Percentiles rank a stretch among this genome's conserved stretches.
These are phyloP conservation scores for Suillus sp. DNA, from an alignment of 768 basidiomycete genomes.

Conservation along the genomic window DNA sequence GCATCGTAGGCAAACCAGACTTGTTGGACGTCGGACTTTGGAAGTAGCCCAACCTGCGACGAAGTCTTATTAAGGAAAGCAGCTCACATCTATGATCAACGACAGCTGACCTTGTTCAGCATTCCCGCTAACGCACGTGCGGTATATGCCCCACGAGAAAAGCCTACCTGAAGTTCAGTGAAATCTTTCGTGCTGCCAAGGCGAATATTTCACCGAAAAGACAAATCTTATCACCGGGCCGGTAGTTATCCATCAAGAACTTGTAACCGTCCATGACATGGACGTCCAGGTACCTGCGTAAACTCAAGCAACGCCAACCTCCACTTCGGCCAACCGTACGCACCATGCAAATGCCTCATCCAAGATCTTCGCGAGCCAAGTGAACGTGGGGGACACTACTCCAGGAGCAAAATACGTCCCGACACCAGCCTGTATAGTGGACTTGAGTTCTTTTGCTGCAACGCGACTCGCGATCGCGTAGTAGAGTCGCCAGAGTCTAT, in stretches of 20 bases:
- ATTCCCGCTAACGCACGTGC: constrained; percentile 75
- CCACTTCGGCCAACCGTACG: constrained; percentile 14
- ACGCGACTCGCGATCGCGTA: neutral
- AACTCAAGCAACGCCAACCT: neutral
- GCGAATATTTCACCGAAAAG: constrained; percentile 55
- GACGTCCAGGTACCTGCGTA: constrained; percentile 60
- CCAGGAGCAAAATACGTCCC: constrained; percentile 61
- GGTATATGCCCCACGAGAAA: constrained; percentile 72
- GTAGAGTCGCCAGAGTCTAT: neutral
- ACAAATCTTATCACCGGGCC: constrained; percentile 71
- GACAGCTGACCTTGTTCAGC: constrained; percentile 57
- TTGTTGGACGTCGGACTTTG: constrained; percentile 67
- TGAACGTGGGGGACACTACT: constrained; percentile 61
- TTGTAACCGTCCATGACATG: constrained; percentile 78
- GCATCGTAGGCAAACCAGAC: constrained; percentile 75
- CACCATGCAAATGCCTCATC: constrained; percentile 78
- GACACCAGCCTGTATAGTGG: constrained; percentile 43
- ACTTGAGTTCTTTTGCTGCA: neutral
- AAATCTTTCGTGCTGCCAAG: neutral
- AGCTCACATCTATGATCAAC: neutral
- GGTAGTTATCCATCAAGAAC: constrained; percentile 80
- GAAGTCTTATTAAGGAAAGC: constrained; percentile 9
- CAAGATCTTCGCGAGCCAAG: constrained; percentile 58
- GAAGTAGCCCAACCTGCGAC: constrained; percentile 67
- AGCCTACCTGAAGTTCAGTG: constrained; percentile 48